Evolutionary conservation across 2,329 filamentous ascomycete species (phyloP), one percentile per base, ranked within the genome.

Genomic region (Ophiostoma ips): DNA sequence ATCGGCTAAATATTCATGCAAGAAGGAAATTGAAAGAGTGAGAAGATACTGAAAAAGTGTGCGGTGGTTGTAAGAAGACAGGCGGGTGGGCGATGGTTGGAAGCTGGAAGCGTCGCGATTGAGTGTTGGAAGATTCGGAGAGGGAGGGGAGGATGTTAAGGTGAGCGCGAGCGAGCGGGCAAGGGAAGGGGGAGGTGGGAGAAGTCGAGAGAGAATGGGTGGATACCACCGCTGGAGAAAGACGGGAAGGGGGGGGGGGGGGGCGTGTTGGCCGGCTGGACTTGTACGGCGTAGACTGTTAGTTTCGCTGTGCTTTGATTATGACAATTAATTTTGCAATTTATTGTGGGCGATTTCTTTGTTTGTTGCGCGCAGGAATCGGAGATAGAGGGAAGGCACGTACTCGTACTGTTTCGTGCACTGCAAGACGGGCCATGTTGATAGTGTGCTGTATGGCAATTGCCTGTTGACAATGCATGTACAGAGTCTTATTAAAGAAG

Each of bases 11-110:
- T n/a, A n/a, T n/a, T n/a, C n/a, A n/a, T n/a, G n/a, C n/a, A n/a
- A n/a, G n/a, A n/a, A 85, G 49, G 95, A 68, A 45, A 71, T 76
- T 34, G 73, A 34, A 34, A 13, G 1, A 40, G 24, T 9, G 37
- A 36, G 15, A 11, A 37, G 36, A 38, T 9, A 43, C n/a, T 30
- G 24, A 12, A 34, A 34, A 15, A 34, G 10, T n/a, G n/a, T n/a
- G n/a, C n/a, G n/a, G n/a, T n/a, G 31, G 13, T 7, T 30, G 40
- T 16, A 15, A 34, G 24, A 18, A 43, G 30, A 24, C 15, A 43
- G 40, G 15, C 9, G 5, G 15, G 30, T 2, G 30, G 24, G 24
- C 40, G 40, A 43, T 30, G 40, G 12, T n/a, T 15, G 6, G 28
- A 24, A 21, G 10, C 24, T 30, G 24, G 24, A 43, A 15, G 40